Evolutionary conservation across 208 protist species (phyloP), one percentile per base, ranked within the genome.

Genomic region (Phytomonas francai): DNA sequence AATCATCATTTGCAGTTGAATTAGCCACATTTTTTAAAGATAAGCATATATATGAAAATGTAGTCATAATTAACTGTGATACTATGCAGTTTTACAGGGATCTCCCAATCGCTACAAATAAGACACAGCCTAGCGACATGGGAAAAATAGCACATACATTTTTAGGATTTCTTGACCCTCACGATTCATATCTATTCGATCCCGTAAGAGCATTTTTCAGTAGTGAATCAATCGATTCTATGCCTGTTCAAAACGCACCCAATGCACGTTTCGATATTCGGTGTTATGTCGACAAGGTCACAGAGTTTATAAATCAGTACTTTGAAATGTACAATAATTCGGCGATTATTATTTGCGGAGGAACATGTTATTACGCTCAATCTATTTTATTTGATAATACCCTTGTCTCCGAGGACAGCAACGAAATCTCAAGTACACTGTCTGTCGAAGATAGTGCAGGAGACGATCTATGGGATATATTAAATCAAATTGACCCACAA

Each of bases 81-180:
- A 85, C 93, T 7, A 85, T 91, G 71, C 94, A 97, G 71, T 93
- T 93, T 68, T 97, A 93, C 65, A 28, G 31, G 8, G 91, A 74
- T 36, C 85, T 97, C 39, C 88, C 92, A 22, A 80, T 96, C 59
- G 83, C 76, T 28, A 97, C 92, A 9, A 97, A 97, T 71, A 96
- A 95, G 62, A 73, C 82, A 2, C 79, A 79, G 2, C 36, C n/a
- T 14, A 66, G 66, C 25, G 87, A 96, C 49, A 74, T 83, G 57
- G 39, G 72, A 16, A 76, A 76, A 28, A 75, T 95, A 33, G 72
- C 82, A 3, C 94, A 97, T 60, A 76, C 79, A 27, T 86, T 95
- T 70, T 63, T 97, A 5, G 79, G 83, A 0, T 91, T 93, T 71
- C 76, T 94, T 39, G 67, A 63, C 19, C 56, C 45, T 3, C 65